Percentiles rank a stretch among this genome's conserved stretches.
phyloP scores from a whole-genome alignment of 192 early-diverging fungal genomes.

The Backusella liffmaniae region DNA sequence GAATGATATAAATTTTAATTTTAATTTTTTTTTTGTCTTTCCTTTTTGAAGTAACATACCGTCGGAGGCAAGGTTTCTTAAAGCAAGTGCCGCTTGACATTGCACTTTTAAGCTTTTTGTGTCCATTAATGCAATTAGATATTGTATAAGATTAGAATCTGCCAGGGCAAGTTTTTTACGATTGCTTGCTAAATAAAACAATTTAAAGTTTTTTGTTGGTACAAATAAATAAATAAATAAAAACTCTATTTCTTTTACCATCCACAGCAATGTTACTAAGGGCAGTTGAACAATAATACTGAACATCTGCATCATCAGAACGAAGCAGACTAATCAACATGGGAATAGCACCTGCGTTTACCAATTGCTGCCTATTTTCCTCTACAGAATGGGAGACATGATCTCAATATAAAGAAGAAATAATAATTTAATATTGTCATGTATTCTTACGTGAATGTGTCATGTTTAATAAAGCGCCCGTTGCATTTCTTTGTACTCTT shows the following conservation, averaged over 20 bases:
- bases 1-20: slow-evolving; percentile 5
- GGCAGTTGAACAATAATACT: slow-evolving; percentile 88
- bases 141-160: slow-evolving; percentile 70
- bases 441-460: slow-evolving; percentile 68
- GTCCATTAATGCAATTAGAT: slow-evolving; percentile 74
- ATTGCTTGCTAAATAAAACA: slow-evolving; percentile 35
- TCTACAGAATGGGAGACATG: slow-evolving; percentile 18
- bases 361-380: slow-evolving; percentile 81
- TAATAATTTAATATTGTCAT: background rate
- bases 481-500: slow-evolving; percentile 87
- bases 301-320: slow-evolving; percentile 83
- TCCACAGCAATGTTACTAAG: slow-evolving; percentile 91
- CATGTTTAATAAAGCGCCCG: slow-evolving; percentile 92
- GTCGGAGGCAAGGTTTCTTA: slow-evolving; percentile 85
- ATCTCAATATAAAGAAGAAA: background rate
- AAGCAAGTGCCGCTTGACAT: slow-evolving; percentile 83
- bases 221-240: background rate
- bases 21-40: background rate
- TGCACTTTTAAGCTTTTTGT: slow-evolving; percentile 80
- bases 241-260: slow-evolving; percentile 30
- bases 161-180: slow-evolving; percentile 65
- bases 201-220: background rate
- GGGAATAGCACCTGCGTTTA: slow-evolving; percentile 80
- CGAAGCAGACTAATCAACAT: slow-evolving; percentile 72
- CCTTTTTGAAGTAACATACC: slow-evolving; percentile 33